Base-by-base conservation (phyloP, 2,329 filamentous ascomycete species). In the Dryadomyces sulphureus region DNA sequence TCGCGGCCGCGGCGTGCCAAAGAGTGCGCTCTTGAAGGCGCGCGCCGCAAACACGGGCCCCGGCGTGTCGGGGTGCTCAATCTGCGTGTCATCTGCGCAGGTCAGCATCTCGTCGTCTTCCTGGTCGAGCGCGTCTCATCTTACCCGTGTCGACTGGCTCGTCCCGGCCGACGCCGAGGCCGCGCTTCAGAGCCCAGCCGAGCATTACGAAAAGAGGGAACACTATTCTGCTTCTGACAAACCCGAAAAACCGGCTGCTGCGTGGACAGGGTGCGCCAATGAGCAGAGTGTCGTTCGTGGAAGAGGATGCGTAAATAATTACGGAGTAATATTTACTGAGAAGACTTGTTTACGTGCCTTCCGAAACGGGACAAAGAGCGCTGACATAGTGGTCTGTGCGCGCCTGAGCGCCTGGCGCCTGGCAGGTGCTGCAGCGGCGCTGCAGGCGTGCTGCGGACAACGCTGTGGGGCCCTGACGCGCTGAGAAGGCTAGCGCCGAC, bases 41-140 rank as follows among this genome's bases (percentile, higher is more conserved):
- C 78, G 70, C 34, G 77, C 77, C 2, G 77, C 78, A 56, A 82
- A 82, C 0, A 81, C 71, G 2, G 78, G 77, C 0, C 75, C 78
- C 7, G 78, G 78, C 16, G 78, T 82, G 53, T 81, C 77, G 35
- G 77, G 77, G 27, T 66, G 65, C 16, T 81, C 77, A 36, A 72
- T 53, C 50, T 71, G 69, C 0, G 63, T 67, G 41, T 68, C 65
- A 39, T 63, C 64, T 67, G 48, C 20, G 8, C 38, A 20, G 12
- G 38, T 41, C 38, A 41, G 38, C 27, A 41, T 41, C 12, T 5
- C 2, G 6, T 3, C 7, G 27, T 20, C 12, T 8, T 17, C 22
- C 14, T 9, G 12, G 4, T 4, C 9, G 25, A 21, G 8, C 41
- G 25, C 41, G 32, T 19, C 25, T 12, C 20, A 7, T 45, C 48